phyloP scores from a whole-genome alignment of 2,329 filamentous ascomycete species.

The Colletotrichum tropicicola region DNA sequence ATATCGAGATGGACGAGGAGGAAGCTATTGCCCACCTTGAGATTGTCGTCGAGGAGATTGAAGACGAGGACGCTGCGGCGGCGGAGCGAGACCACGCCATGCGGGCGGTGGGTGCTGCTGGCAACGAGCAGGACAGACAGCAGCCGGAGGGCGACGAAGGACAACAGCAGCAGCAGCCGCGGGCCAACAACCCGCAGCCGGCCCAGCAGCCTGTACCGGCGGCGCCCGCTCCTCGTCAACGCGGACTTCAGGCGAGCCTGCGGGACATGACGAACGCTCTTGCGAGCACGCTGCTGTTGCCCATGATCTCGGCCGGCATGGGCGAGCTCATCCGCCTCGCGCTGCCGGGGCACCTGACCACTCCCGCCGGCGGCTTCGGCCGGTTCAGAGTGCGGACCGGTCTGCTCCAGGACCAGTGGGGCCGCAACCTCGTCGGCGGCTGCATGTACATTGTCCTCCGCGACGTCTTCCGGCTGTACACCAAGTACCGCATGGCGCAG shows the following conservation, averaged over 20 bases:
- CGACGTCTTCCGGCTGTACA: constrained; percentile 68
- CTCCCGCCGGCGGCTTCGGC: constrained; percentile 39
- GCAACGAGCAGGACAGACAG: not conserved
- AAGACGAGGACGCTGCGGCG: constrained; percentile 43
- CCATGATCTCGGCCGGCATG: constrained; percentile 79
- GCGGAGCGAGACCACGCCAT: constrained; percentile 20
- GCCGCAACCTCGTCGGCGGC: constrained; percentile 86
- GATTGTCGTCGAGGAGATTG: constrained; percentile 39
- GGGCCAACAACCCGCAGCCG: not conserved
- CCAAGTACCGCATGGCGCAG: constrained; percentile 69
- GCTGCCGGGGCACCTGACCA: constrained; percentile 75
- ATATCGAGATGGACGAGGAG: constrained; percentile 43
- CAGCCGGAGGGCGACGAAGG: constrained; percentile 41
- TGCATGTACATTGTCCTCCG: constrained; percentile 89
- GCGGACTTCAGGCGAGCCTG: constrained; percentile 46
- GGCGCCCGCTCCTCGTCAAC: constrained; percentile 33
- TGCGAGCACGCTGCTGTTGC: constrained; percentile 75
- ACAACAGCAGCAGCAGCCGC: constrained; percentile 15
- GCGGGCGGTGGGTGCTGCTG: not conserved
- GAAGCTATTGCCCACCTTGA: constrained; percentile 36
- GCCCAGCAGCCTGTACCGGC: constrained; percentile 24
- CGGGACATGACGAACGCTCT: constrained; percentile 58
- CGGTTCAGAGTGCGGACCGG: constrained; percentile 56
- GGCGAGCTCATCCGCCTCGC: constrained; percentile 77
- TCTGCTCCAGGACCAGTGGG: constrained; percentile 86